Evolutionary conservation across 805 yeast species (phyloP), one percentile per base, ranked within the genome.

Genomic region (Hanseniaspora occidentalis): DNA sequence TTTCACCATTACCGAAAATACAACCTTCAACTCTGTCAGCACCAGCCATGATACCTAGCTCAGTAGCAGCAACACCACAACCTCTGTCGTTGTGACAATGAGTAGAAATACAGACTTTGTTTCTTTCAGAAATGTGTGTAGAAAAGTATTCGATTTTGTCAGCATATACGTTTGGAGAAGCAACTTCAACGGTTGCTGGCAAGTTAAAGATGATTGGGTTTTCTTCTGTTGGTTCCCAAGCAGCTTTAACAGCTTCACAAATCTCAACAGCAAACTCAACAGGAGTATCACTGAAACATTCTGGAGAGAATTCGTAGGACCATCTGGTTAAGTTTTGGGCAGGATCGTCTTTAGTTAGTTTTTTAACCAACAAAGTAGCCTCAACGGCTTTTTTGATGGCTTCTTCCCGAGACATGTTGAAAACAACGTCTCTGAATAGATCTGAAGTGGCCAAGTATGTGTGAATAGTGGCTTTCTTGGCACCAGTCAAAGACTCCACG

Each of bases 11-110:
- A 53, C 88, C 88, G 47, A 80, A 80, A 33, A 80, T 66, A 67
- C 88, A 80, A 43, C 89, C 89, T 62, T 80, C 89, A 39, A 80
- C 83, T 66, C 89, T 71, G 61, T 80, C 88, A 45, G 83, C 89
- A 54, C 89, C 89, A n/a, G 86, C 89, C 52, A 80, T 62, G 24
- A 77, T 50, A 51, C 85, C 88, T 45, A 80, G 65, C 58, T 80
- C 89, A 36, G 84, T 69, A 20, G 89, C 89, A 35, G 89, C 89
- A 41, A 80, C 86, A 54, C 84, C 86, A 57, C 84, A 79, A 17
- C 89, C 89, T 61, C 89, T 71, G 57, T 80, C 89, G 52, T 80
- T 80, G 61, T 80, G 89, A 46, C 82, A 73, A 54, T 80, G 89
- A 13, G 79, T 70, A 18, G 86, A 79, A 43, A 80, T 73, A 45